Base-by-base conservation (phyloP, 2,329 filamentous ascomycete species). In the Hymenoscyphus albidus region DNA sequence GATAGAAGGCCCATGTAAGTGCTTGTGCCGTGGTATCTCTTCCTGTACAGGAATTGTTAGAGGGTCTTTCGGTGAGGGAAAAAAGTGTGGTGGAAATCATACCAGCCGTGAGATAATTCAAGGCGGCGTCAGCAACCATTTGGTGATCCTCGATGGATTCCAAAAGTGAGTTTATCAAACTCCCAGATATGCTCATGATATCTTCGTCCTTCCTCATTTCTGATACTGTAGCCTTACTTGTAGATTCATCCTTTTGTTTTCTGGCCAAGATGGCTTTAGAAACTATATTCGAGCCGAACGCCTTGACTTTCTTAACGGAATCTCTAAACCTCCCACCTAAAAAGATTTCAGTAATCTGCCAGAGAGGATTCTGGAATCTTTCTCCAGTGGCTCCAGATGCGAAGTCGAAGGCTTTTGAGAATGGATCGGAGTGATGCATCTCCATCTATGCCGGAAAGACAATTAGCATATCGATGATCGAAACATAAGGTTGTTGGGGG, bases 311-410 rank as follows among this genome's bases (percentile, higher is more conserved):
- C 18, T 72, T 68, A 3, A 88, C 74, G 1, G 84, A 81, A 3
- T 74, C 75, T 63, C 83, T 80, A 59, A 89, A 79, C 32, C 73
- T 76, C 14, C 71, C 67, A 1, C 83, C 80, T 2, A 80, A 76
- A n/a, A 88, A 72, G 0, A 81, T 64, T 70, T 89, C 87, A 1
- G 83, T 88, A 56, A 87, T 35, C 44, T 77, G 78, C 84, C 85
- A 89, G 0, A 89, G 76, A 0, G 87, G 87, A 67, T 89, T 89
- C 72, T 89, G 86, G 65, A 89, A 88, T 4, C 87, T 81, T 60
- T 85, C 80, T 2, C 85, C 84, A 0, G 84, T 87, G 9, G 76
- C 81, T 0, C 83, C 85, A 0, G 86, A 88, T 2, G 86, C 86
- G 67, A 83, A 80, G 67, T 89, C 86, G 70, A 89, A 89, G 0